These are phyloP conservation scores for Talaromyces verruculosus DNA, from an alignment of 2,329 filamentous ascomycete genomes.

Conservation along the genomic window DNA sequence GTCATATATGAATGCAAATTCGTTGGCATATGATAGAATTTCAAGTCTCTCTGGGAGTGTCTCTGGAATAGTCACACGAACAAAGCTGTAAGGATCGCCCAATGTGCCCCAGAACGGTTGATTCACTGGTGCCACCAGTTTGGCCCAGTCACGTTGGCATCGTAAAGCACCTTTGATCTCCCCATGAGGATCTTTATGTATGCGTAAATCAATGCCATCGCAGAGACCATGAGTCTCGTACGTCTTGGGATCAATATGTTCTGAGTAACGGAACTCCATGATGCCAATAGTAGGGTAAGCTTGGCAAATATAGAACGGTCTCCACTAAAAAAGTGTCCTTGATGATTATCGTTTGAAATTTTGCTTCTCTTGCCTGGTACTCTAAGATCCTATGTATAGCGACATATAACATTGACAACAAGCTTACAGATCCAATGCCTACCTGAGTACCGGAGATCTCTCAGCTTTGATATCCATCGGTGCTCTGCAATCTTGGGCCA, in stretches of 20 bases:
- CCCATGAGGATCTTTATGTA: slow-evolving; percentile 25
- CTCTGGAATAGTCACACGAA: slow-evolving; percentile 38
- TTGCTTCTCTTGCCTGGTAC: background rate
- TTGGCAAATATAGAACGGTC: background rate
- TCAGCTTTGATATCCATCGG: background rate
- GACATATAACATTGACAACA: background rate
- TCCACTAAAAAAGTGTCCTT: background rate
- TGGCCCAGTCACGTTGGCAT: slow-evolving; percentile 40
- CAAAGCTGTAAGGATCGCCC: slow-evolving; percentile 31
- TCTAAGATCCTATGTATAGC: background rate
- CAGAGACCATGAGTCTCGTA: slow-evolving; percentile 34
- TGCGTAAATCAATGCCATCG: slow-evolving; percentile 30
- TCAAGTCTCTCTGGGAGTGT: slow-evolving; percentile 43
- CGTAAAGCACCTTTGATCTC: slow-evolving; percentile 35
- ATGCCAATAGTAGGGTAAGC: background rate
- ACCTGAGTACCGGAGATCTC: background rate
- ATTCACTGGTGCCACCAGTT: slow-evolving; percentile 30
- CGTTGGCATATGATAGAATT: slow-evolving; percentile 42
- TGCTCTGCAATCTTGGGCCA: background rate
- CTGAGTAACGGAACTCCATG: slow-evolving; percentile 32
- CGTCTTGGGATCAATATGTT: slow-evolving; percentile 26
- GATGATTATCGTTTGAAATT: background rate
- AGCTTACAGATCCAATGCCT: background rate
- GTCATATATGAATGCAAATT: slow-evolving; percentile 46
- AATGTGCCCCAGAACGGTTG: slow-evolving; percentile 33